phyloP scores from a whole-genome alignment of 768 basidiomycete genomes.

The Cyathus striatus region DNA sequence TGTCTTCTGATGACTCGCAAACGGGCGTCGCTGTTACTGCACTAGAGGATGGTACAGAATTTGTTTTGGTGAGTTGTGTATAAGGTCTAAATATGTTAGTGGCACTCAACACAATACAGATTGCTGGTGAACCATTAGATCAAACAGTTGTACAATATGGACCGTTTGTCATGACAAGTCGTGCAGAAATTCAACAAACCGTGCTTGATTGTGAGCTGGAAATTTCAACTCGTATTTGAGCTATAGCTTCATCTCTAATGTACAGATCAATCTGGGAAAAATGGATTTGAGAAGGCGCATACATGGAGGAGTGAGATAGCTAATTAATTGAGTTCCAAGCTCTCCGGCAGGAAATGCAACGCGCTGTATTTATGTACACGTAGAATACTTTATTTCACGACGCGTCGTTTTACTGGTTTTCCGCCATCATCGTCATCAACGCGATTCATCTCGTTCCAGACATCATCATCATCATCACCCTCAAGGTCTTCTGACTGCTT shows the following conservation, averaged over 20 bases:
- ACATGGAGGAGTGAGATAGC: constrained; percentile 82
- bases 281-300: constrained; percentile 90
- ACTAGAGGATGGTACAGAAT: constrained; percentile 57
- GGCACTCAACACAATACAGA: constrained; percentile 27
- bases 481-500: constrained; percentile 14
- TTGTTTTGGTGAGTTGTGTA: constrained; percentile 57
- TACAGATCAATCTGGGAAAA: constrained; percentile 63
- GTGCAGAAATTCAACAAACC: constrained; percentile 77
- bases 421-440: constrained; percentile 22
- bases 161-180: constrained; percentile 82
- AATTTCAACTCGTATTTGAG: background rate
- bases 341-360: no score
- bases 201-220: constrained; percentile 68
- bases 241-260: background rate
- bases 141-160: constrained; percentile 87
- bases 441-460: constrained; percentile 67
- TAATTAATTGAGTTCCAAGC: constrained; percentile 9
- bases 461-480: constrained; percentile 37
- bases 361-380: no score
- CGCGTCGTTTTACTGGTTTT: constrained; percentile 7
- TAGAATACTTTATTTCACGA: background rate
- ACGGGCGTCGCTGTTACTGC: constrained; percentile 67
- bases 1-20: constrained; percentile 55
- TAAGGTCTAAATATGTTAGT: constrained; percentile 4
- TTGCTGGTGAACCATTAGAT: constrained; percentile 84